These are phyloP conservation scores for Aphanocladium album DNA, from an alignment of 2,329 filamentous ascomycete genomes.

Conservation along the genomic window DNA sequence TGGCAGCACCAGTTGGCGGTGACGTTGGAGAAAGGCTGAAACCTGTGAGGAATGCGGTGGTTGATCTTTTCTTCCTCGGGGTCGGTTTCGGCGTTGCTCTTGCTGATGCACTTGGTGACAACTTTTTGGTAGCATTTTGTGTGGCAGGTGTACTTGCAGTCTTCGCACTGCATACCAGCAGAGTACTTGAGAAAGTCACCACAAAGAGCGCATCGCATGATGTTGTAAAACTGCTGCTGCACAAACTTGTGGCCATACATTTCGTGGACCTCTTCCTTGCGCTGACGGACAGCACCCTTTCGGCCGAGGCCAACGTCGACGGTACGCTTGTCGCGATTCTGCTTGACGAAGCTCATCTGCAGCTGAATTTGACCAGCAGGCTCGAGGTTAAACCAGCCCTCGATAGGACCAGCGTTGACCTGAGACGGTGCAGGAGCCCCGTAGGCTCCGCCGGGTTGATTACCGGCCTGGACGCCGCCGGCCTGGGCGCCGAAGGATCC, in stretches of 20 bases:
- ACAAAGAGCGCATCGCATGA: slow-evolving; percentile 97
- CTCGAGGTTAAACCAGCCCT: slow-evolving; percentile 96
- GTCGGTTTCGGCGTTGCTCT: slow-evolving; percentile 96
- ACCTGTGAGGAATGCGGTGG: slow-evolving; percentile 95
- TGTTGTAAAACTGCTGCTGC: slow-evolving; percentile 99
- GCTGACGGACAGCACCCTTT: slow-evolving; percentile 93
- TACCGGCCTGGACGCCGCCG: slow-evolving; percentile 18
- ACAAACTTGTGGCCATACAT: slow-evolving; percentile 99
- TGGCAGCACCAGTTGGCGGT: slow-evolving; percentile 99
- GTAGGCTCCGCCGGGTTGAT: slow-evolving; percentile 26
- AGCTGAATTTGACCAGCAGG: slow-evolving; percentile 90
- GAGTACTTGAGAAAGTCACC: slow-evolving; percentile 98
- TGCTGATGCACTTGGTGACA: slow-evolving; percentile 99
- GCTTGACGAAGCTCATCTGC: slow-evolving; percentile 87
- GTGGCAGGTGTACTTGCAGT: slow-evolving; percentile 99
- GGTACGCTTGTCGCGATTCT: slow-evolving; percentile 73
- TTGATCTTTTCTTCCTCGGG: slow-evolving; percentile 99
- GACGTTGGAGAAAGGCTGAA: slow-evolving; percentile 94
- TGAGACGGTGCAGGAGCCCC: slow-evolving; percentile 41
- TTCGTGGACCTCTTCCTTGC: slow-evolving; percentile 96
- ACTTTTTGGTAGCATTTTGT: slow-evolving; percentile 96
- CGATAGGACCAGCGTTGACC: slow-evolving; percentile 61
- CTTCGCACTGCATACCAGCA: slow-evolving; percentile 97
- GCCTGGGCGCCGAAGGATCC: slow-evolving; percentile 36
- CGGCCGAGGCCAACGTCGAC: slow-evolving; percentile 88